Conservation (phyloP, 805 yeast genomes). For the Babjeviella inositovora region DNA sequence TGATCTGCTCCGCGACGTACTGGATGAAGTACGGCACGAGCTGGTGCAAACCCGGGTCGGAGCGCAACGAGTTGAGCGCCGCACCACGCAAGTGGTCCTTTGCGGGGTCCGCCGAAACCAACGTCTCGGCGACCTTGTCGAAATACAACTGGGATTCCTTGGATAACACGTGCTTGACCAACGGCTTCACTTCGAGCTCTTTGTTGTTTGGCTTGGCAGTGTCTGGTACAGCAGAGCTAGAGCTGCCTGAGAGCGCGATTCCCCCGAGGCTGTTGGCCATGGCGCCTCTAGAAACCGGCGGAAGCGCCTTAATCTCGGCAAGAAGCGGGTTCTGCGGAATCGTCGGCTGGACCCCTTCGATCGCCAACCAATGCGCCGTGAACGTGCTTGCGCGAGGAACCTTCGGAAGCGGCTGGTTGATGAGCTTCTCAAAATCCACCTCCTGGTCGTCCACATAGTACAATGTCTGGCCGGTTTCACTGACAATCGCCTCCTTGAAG, state of each 20-base stretch:
- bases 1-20: conserved; percentile 88
- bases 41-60: conserved; percentile 95
- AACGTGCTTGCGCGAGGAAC: conserved; percentile 87
- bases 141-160: conserved; percentile 89
- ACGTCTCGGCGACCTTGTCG: conserved; percentile 74
- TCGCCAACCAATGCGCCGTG: conserved; percentile 95
- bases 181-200: conserved; percentile 60
- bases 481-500: conserved; percentile 77
- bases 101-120: conserved; percentile 40
- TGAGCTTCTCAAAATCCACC: conserved; percentile 82
- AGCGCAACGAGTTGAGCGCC: conserved; percentile 69
- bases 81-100: conserved; percentile 51
- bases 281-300: conserved; percentile 76
- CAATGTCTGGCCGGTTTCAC: conserved; percentile 87
- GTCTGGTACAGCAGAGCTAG: too few relatives aligned
- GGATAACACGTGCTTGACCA: conserved; percentile 89
- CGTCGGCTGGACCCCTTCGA: conserved; percentile 96
- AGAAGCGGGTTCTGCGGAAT: conserved; percentile 91
- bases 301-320: conserved; percentile 60
- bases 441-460: conserved; percentile 83
- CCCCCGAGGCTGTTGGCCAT: conserved; percentile 44
- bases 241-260: too few relatives aligned
- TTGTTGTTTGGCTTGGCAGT: conserved; percentile 13
- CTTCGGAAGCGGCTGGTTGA: conserved; percentile 87
- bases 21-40: conserved; percentile 93